Evolutionary conservation across 2,329 filamentous ascomycete genomes (phyloP), one percentile per base, ranked within the genome.

Genomic region (Talaromyces funiculosus): DNA sequence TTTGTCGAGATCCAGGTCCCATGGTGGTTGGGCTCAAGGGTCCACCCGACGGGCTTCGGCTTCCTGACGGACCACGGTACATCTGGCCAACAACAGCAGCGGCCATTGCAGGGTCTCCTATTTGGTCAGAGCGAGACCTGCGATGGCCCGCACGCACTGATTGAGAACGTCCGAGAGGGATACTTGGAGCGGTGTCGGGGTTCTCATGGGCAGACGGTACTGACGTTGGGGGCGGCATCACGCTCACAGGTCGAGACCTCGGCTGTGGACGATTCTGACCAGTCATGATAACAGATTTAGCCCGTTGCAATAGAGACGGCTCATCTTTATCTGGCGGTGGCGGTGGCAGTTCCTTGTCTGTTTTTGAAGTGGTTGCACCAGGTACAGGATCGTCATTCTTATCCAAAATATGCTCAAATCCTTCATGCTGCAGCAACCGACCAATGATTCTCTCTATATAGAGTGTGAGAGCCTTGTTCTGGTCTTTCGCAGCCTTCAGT

Each of bases 361-460:
- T 83, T 70, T 89, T 83, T 60, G 66, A 58, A 29, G 43, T 59
- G 61, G 60, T 72, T 37, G 67, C 60, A 54, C 71, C 71, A 18
- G 71, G 67, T 3, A 71, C 63, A 14, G 73, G 69, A 26, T 79
- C 77, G 67, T 86, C 85, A 8, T 88, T 90, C 73, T 90, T 89
- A 72, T 96, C 91, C 42, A 97, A 82, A 63, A 97, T 96, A 64
- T 90, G 87, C 77, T 99, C 93, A 67, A 96, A 97, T 67, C 96
- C 92, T 70, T 96, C 90, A 76, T 97, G 90, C 72, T 96, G 90
- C 64, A 99, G 83, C 47, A 99, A 85, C 60, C 94, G 89, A 74
- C 94, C 94, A 73, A 99, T 96, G 74, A 99, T 97, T 79, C 94
- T 96, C 84, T 97, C 96, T 80, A 99, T 97, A 79, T 99, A 99